A percentile compares a stretch with the other conserved stretches of the same genome.
Conservation (phyloP, 176 grass and related monocot genomes). For the Avena insularis region DNA sequence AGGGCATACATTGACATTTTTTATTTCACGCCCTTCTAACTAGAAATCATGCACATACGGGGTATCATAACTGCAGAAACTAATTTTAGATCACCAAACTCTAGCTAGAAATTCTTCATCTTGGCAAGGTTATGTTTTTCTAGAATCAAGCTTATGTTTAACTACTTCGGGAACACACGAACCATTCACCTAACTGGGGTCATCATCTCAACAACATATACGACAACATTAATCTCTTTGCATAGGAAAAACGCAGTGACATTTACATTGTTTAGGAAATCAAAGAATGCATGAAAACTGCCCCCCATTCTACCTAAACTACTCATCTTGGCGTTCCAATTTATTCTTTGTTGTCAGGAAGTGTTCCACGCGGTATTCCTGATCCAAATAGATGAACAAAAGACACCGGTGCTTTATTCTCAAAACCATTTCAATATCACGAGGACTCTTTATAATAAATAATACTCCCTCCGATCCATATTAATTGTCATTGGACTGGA, state of each 20-base stretch:
- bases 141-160: background rate
- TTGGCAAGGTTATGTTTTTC: background rate
- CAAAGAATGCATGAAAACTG: background rate
- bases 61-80: background rate
- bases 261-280: background rate
- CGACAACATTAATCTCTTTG: background rate
- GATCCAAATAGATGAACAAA: background rate
- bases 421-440: background rate
- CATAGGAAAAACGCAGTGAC: background rate
- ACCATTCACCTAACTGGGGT: background rate
- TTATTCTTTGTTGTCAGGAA: background rate
- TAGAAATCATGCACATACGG: background rate
- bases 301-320: background rate
- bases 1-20: background rate
- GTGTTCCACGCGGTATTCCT: background rate
- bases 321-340: background rate
- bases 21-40: no score
- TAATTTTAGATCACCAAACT: constrained; percentile 13
- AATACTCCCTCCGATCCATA: no score
- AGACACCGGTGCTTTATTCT: background rate
- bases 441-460: background rate
- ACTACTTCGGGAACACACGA: background rate
- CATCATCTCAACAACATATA: constrained; percentile 3
- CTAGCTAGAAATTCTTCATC: background rate
- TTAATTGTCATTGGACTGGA: no score